phyloP scores from a whole-genome alignment of 2,329 filamentous ascomycete genomes.

The Passalora sequoiae region DNA sequence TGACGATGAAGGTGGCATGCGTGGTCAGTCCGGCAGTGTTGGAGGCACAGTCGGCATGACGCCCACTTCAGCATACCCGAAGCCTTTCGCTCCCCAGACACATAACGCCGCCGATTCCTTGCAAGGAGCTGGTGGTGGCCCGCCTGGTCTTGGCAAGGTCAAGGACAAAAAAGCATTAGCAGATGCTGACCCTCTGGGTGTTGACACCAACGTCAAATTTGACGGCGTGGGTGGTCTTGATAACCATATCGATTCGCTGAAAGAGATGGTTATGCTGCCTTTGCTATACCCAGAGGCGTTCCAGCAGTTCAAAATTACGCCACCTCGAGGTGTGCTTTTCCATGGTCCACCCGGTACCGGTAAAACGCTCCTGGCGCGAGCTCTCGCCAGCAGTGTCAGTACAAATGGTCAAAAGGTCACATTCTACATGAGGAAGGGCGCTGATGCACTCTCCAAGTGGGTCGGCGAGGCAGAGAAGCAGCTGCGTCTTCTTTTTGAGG shows the following conservation, averaged over 20 bases:
- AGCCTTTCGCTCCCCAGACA: conserved; percentile 51
- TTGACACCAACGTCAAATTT: conserved; percentile 88
- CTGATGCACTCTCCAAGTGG: conserved; percentile 97
- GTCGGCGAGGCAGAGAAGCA: conserved; percentile 97
- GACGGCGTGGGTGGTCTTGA: conserved; percentile 89
- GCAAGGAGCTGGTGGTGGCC: conserved; percentile 55
- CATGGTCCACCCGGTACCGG: conserved; percentile 95
- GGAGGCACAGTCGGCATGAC: conserved; percentile 62
- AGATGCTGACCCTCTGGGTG: conserved; percentile 88
- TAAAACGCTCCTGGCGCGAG: conserved; percentile 93
- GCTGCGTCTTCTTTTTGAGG: conserved; percentile 86
- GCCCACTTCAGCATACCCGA: conserved; percentile 49
- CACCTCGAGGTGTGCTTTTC: conserved; percentile 89
- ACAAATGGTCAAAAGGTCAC: conserved; percentile 89
- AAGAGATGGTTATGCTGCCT: conserved; percentile 96
- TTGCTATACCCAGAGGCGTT: conserved; percentile 94
- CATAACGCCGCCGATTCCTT: conserved; percentile 53
- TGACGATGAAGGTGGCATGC: conserved; percentile 69
- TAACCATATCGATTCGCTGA: conserved; percentile 91
- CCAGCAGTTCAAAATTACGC: conserved; percentile 82
- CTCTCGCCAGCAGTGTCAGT: conserved; percentile 84
- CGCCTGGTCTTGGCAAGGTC: conserved; percentile 79
- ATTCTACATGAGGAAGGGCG: conserved; percentile 99
- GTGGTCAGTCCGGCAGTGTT: conserved; percentile 49
- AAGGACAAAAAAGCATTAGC: conserved; percentile 89